Conservation (phyloP, 2,329 filamentous ascomycete genomes). For the Ophiocordyceps camponoti-saundersi region DNA sequence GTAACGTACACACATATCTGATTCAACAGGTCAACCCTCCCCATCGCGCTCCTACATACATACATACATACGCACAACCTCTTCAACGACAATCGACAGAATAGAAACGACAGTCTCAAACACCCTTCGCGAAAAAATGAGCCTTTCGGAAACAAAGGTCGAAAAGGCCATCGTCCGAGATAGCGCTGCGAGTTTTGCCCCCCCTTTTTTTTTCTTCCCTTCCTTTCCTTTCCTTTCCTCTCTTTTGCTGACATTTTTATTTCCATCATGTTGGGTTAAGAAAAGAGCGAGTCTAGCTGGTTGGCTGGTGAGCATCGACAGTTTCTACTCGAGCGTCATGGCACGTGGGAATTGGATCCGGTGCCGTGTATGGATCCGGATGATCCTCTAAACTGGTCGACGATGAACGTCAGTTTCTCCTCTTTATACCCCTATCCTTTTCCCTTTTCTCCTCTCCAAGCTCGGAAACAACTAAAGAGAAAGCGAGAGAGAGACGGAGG, state of each 20-base stretch:
- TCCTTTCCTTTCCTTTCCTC: no score
- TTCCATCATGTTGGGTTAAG: no score
- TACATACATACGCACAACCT: neutral
- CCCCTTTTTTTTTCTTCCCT: no score
- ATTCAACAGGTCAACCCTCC: neutral
- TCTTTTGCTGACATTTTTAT: no score
- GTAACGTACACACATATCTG: neutral
- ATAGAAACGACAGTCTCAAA: no score
- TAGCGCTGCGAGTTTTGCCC: no score
- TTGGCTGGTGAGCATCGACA: slow-evolving; percentile 2
- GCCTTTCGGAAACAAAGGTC: neutral
- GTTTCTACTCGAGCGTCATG: slow-evolving; percentile 3
- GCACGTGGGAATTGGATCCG: slow-evolving; percentile 3
- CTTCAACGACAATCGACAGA: no score
- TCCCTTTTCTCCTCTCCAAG: no score
- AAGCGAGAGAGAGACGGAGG: slow-evolving; percentile 1
- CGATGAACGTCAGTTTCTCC: no score
- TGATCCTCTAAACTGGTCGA: slow-evolving; percentile 5
- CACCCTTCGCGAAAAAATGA: neutral
- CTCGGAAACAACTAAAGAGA: neutral
- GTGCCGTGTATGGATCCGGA: slow-evolving; percentile 4
- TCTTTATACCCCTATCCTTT: no score
- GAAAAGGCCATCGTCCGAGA: neutral
- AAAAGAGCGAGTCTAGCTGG: neutral
- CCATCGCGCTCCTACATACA: neutral